Evolutionary conservation across 352 stramenopile genomes (phyloP), one percentile per base, ranked within the genome.

Genomic region (Pythium grandisporangium): DNA sequence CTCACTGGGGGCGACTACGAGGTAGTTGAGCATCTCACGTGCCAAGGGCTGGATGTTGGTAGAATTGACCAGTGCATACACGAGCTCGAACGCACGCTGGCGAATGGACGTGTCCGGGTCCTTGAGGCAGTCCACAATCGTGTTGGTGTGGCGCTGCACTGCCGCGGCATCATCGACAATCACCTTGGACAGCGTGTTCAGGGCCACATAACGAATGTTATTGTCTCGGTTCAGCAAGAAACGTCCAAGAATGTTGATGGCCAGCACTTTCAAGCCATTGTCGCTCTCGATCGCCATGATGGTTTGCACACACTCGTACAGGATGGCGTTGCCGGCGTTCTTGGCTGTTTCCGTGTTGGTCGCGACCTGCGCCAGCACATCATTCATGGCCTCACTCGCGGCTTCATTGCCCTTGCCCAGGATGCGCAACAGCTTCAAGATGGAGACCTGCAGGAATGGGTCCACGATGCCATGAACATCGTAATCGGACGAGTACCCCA

Each of bases 321-420:
- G 67, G 35, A 98, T 96, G 16, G 93, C 95, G 66, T 99, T 99
- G 25, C 96, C 97, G n/a, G 96, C 92, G 60, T 97, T 99, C 63
- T 99, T 99, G 30, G 93, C 92, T 7, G 95, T 98, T 62, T 99
- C 96, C 10, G 96, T 99, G 71, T 99, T 99, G n/a, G 96, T 99
- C n/a, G 96, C 97, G 26, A 99, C 96, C 74, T 99, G 93, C 3
- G 96, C 94, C 4, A 99, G 79, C 16, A 99, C 89, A 70, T 99
- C 96, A 64, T 99, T 99, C 80, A 93, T 93, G 2, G 77, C 77
- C 37, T 93, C 83, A 21, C 77, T 92, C 0, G 96, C 94, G 43
- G 97, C 89, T 35, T 96, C 88, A 59, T 98, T 97, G 43, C 84
- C 80, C 42, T 95, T 83, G 32, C 96, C 96, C n/a, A 99, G 52